Percentiles rank a stretch among this genome's conserved stretches.
phyloP scores from a whole-genome alignment of 768 basidiomycete genomes.

The Gautieria morchelliformis region DNA sequence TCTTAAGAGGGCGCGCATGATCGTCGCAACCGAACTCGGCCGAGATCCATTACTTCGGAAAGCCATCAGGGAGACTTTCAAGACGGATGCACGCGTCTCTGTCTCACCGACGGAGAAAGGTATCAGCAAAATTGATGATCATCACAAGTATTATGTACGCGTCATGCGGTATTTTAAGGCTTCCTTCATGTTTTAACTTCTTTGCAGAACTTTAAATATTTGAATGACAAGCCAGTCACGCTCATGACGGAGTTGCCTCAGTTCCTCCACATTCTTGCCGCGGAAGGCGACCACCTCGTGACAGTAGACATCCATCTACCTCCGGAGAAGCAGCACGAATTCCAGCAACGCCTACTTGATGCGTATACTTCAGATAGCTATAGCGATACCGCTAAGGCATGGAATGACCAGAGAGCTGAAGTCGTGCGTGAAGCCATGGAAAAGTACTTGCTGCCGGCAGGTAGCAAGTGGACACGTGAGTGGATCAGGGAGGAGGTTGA shows the following conservation, averaged over 20 bases:
- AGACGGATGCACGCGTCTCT: constrained; percentile 62
- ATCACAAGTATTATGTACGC: constrained; percentile 36
- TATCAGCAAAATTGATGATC: constrained; percentile 33
- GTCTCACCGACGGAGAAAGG: constrained; percentile 87
- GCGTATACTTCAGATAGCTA: constrained; percentile 81
- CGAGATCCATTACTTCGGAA: constrained; percentile 85
- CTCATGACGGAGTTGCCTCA: constrained; percentile 66
- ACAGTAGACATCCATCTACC: constrained; percentile 64
- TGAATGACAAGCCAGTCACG: constrained; percentile 63
- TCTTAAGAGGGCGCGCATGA: constrained; percentile 66
- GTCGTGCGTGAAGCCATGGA: constrained; percentile 74
- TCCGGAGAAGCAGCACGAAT: constrained; percentile 46
- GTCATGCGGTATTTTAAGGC: constrained; percentile 17
- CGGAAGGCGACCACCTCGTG: constrained; percentile 84
- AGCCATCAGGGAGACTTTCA: constrained; percentile 67
- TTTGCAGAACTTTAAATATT: constrained; percentile 87
- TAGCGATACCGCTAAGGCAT: constrained; percentile 75
- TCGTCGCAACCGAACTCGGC: constrained; percentile 82
- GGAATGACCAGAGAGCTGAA: constrained; percentile 80
- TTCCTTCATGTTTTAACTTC: constrained; percentile 5
- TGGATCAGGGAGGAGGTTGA: constrained; percentile 86
- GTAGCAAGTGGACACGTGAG: constrained; percentile 82
- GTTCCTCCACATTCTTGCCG: constrained; percentile 84
- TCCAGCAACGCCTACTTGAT: constrained; percentile 67
- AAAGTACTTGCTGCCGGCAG: constrained; percentile 74